Conservation (phyloP, 2,329 filamentous ascomycete genomes). For the Aspergillus amoenus region DNA sequence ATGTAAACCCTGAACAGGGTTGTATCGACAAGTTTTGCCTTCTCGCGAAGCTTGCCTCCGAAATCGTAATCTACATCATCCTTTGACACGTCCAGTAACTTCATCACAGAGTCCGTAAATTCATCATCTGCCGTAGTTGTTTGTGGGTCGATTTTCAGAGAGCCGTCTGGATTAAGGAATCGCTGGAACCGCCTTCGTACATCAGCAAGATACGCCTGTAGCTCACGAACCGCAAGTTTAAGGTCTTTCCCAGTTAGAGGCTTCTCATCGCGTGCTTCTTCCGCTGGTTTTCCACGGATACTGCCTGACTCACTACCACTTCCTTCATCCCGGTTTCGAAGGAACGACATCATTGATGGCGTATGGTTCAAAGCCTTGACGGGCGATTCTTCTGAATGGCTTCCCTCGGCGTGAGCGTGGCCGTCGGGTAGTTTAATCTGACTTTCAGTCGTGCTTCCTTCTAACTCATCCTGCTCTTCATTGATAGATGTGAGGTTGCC, state of each 20-base stretch:
- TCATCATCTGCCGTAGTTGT: conserved; percentile 37
- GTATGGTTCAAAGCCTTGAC: conserved; percentile 31
- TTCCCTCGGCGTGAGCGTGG: conserved; percentile 26
- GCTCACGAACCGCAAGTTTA: conserved; percentile 73
- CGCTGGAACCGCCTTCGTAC: conserved; percentile 67
- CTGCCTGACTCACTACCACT: conserved; percentile 42
- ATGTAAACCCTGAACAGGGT: conserved; percentile 94
- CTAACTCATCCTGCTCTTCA: conserved; percentile 45
- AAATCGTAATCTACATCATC: conserved; percentile 59
- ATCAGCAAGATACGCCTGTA: conserved; percentile 85
- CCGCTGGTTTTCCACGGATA: conserved; percentile 33
- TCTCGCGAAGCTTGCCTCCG: conserved; percentile 69
- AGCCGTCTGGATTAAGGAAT: conserved; percentile 60
- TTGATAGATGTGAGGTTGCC: conserved; percentile 71
- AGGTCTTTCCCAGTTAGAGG: conserved; percentile 74
- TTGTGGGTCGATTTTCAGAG: conserved; percentile 37
- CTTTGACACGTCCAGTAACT: conserved; percentile 48
- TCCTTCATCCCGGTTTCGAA: conserved; percentile 37
- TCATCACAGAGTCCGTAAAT: conserved; percentile 45
- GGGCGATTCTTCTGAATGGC: conserved; percentile 26
- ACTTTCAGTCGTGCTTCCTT: conserved; percentile 24
- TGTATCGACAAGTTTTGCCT: conserved; percentile 85
- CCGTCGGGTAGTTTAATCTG: conserved; percentile 28
- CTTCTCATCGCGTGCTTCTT: conserved; percentile 29
- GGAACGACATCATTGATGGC: conserved; percentile 39